phyloP scores from a whole-genome alignment of 805 yeast genomes.

The Isabelozyma pseudorhagii region DNA sequence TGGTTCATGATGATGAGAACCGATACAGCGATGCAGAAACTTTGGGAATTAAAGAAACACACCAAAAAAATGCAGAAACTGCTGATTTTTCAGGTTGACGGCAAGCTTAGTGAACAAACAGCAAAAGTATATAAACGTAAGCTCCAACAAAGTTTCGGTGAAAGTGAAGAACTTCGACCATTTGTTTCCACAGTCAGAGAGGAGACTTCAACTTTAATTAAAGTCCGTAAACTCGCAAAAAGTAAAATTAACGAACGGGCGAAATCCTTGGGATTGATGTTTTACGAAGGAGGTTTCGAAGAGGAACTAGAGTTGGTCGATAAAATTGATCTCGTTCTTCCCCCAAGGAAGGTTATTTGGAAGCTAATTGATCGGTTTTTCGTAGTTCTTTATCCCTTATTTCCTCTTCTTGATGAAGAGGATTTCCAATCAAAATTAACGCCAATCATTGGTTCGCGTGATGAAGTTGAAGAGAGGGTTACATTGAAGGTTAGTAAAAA shows the following conservation, averaged over 20 bases:
- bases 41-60: background rate
- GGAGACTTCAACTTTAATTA: background rate
- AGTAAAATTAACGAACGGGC: slow-evolving; percentile 12
- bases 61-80: background rate
- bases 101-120: background rate
- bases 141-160: background rate
- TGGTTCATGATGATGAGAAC: background rate
- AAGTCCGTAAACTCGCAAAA: background rate
- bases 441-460: slow-evolving; percentile 15
- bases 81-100: background rate
- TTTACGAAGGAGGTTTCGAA: slow-evolving; percentile 26
- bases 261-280: slow-evolving; percentile 21
- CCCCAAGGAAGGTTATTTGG: slow-evolving; percentile 34
- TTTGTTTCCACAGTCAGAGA: background rate
- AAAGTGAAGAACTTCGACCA: no score
- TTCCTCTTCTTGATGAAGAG: slow-evolving; percentile 39
- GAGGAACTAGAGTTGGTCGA: slow-evolving; percentile 21
- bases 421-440: slow-evolving; percentile 16
- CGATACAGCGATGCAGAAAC: background rate
- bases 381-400: slow-evolving; percentile 38
- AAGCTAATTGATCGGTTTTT: slow-evolving; percentile 40
- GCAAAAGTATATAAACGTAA: background rate
- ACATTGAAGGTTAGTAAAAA: slow-evolving; percentile 19
- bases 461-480: slow-evolving; percentile 17
- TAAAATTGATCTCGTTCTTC: slow-evolving; percentile 32